Base-by-base conservation (phyloP, 2,329 filamentous ascomycete species). In the Pezicula carpinea region DNA sequence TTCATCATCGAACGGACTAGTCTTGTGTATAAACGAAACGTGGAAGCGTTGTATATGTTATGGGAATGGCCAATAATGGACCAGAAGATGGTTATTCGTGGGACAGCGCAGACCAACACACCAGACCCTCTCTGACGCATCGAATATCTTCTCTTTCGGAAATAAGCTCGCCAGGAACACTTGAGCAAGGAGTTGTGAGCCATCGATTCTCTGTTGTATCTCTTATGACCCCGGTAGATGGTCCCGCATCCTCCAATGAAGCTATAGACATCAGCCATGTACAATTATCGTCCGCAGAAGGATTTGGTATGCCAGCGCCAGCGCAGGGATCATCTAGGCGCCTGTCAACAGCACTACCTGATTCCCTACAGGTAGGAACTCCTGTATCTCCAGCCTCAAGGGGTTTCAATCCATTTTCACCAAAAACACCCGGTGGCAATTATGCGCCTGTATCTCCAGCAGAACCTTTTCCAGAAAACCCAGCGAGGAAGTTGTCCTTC, bases 191-290 rank as follows among this genome's bases (percentile, higher is more conserved):
- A 21, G 10, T 36, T 4, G 13, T 32, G 13, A 18, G 11, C 13
- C 46, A 46, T 53, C 43, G 49, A 38, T 50, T 48, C 38, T 57
- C 54, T 5, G 40, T 51, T 17, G 53, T 54, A 10, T 59, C 58
- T 10, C 34, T 53, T 14, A 49, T 55, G 3, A 40, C 40, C 4
- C 39, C 34, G 17, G 48, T 45, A 38, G 38, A 44, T 4, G 22
- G 19, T 22, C 35, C 39, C 11, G 45, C 49, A 32, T 41, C 47
- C 14, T 51, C 46, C 41, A 52, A 47, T 19, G 57, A 60, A 26
- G 53, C 53, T 21, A 48, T 53, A 29, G 54, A 61, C 48, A 46
- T 58, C 38, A 60, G 59, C 44, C 54, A 57, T 48, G 54, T 58
- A 35, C 48, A 43, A 34, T 41, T 60, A 26, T 54, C 48, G 2